These are phyloP conservation scores for Aspergillus nanangensis DNA, from an alignment of 495 filamentous ascomycete genomes.

Conservation along the genomic window DNA sequence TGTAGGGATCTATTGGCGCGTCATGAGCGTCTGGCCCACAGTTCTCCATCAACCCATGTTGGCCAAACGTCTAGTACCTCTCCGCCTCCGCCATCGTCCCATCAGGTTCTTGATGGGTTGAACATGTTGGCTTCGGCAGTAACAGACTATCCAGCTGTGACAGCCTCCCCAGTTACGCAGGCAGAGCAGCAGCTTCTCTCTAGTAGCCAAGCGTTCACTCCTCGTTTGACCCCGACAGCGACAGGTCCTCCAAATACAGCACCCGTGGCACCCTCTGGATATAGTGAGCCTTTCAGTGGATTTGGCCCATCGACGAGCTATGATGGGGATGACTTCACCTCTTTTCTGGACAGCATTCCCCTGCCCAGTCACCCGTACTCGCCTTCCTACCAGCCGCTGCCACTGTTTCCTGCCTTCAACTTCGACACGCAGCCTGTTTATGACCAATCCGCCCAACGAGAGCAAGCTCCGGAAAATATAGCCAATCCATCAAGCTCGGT, in stretches of 20 bases:
- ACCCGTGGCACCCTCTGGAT: slow-evolving; percentile 17
- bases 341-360: slow-evolving; percentile 38
- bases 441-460: slow-evolving; percentile 20
- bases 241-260: neutral
- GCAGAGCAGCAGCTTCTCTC: slow-evolving; percentile 1
- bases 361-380: slow-evolving; percentile 38
- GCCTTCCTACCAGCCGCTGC: slow-evolving; percentile 35
- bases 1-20: slow-evolving; percentile 34
- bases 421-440: slow-evolving; percentile 28
- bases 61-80: slow-evolving; percentile 12
- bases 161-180: neutral
- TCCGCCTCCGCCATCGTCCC: slow-evolving; percentile 20
- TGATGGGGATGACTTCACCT: slow-evolving; percentile 36
- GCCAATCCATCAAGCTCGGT: slow-evolving; percentile 30
- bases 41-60: slow-evolving; percentile 12
- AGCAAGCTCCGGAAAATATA: slow-evolving; percentile 8
- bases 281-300: slow-evolving; percentile 24
- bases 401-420: slow-evolving; percentile 30
- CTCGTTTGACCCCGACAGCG: slow-evolving; percentile 9
- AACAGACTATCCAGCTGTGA: slow-evolving; percentile 13
- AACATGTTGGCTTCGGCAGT: slow-evolving; percentile 34
- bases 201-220: slow-evolving; percentile 8
- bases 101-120: slow-evolving; percentile 23
- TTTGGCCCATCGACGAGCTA: slow-evolving; percentile 16
- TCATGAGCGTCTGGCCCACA: slow-evolving; percentile 33